Conservation (phyloP, 352 stramenopile species). For the Phytophthora podocarpi region DNA sequence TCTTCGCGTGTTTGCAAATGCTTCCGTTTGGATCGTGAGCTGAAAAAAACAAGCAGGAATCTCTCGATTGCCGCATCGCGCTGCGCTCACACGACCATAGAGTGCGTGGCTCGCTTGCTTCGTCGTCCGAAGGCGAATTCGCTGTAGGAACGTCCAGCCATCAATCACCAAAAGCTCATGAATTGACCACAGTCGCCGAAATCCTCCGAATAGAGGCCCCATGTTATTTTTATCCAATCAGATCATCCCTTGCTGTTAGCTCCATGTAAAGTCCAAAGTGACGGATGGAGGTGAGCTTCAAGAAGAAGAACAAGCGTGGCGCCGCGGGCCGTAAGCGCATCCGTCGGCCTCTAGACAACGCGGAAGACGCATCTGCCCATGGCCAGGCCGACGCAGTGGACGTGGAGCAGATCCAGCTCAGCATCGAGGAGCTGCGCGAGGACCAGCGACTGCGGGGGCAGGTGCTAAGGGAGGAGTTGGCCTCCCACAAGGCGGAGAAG, state of each 20-base stretch:
- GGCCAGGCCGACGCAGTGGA: conserved; percentile 4
- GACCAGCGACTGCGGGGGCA: conserved; percentile 69
- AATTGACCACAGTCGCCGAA: background rate
- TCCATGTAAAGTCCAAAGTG: background rate
- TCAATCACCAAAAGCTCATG: background rate
- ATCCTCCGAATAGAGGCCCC: no score
- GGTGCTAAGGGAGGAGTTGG: conserved; percentile 42
- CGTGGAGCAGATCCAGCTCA: conserved; percentile 48
- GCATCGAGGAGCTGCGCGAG: conserved; percentile 71
- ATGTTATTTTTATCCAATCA: conserved; percentile 25
- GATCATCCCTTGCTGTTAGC: background rate
- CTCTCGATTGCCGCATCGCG: conserved; percentile 23
- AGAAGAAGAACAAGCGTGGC: conserved; percentile 56
- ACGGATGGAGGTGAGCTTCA: conserved; percentile 57
- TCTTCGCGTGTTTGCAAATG: conserved; percentile 21
- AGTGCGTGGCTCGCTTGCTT: conserved; percentile 15
- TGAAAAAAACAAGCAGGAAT: conserved; percentile 14
- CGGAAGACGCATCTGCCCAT: conserved; percentile 4
- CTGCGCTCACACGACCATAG: conserved; percentile 21
- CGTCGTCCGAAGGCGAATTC: conserved; percentile 12
- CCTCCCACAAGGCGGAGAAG: conserved; percentile 18
- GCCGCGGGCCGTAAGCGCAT: conserved; percentile 42
- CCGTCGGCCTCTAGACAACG: conserved; percentile 27
- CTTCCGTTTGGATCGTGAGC: conserved; percentile 21
- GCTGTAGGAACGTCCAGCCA: conserved; percentile 14